Evolutionary conservation across 768 basidiomycete genomes (phyloP), one percentile per base, ranked within the genome.

Genomic region (Chlorophyllum brunneum): DNA sequence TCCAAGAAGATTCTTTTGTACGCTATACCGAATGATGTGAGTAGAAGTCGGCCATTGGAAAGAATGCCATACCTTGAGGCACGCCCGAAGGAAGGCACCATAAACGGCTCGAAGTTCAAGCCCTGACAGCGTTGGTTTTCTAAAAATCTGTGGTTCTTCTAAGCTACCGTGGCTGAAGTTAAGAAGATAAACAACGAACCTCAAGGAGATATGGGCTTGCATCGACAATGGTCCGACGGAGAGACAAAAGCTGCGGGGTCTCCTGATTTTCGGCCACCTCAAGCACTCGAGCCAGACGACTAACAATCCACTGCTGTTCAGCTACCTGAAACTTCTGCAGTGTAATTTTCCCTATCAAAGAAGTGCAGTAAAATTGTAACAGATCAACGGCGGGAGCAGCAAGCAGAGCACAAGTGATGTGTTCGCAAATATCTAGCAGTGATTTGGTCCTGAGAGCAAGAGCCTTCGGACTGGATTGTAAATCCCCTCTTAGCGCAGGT

Each of bases 301-400:
- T 66, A 50, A 84, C 70, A 13, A 85, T 64, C 45, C 66, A 70
- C 16, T 70, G 58, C 58, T 75, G 77, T 37, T 78, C 74, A 29
- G 72, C 68, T 29, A 65, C 65, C 2, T 65, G 56, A 4, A 83
- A 70, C 49, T 72, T 74, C 47, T 73, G 72, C 22, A 85, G 63
- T 20, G 71, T 72, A 49, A 74, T 64, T 59, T 77, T 83, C 33
- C 74, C 67, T 34, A 78, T 63, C 22, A 74, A 52, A 45, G 64
- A 51, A 37, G 67, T 62, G 60, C 74, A 71, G 55, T 82, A 86
- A 58, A 82, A 82, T 24, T 70, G 77, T 30, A 85, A 62, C 13
- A 86, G 65, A 44, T 71, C 70, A 24, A 70, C 59, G 13, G 82
- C 68, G 5, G 75, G 67, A 1, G 73, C 71, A 23, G 73, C 51